These are phyloP conservation scores for Mortierella polycephala DNA, from an alignment of 371 early-diverging fungal genomes.

Conservation along the genomic window DNA sequence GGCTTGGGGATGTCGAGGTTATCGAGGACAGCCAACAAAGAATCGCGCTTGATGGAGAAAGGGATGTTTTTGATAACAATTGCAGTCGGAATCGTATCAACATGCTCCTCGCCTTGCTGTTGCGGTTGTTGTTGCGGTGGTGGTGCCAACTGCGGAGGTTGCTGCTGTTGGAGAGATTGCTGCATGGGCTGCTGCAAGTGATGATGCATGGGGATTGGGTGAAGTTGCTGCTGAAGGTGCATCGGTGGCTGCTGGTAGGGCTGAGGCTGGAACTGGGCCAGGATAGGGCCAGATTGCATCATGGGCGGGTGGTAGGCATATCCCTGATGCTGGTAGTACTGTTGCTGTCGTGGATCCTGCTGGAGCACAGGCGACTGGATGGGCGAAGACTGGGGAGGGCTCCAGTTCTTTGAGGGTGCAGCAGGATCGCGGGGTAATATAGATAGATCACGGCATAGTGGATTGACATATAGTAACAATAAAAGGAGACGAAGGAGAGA, in stretches of 20 bases:
- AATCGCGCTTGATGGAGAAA: slow-evolving; percentile 80
- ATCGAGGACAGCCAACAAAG: slow-evolving; percentile 70
- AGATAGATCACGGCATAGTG: not conserved
- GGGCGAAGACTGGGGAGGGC: slow-evolving; percentile 46
- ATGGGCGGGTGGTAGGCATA: slow-evolving; percentile 30
- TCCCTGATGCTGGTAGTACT: slow-evolving; percentile 42
- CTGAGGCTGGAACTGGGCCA: slow-evolving; percentile 41
- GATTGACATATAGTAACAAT: not conserved
- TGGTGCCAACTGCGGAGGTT: slow-evolving; percentile 4
- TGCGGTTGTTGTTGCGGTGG: slow-evolving; percentile 55
- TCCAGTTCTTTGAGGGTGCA: slow-evolving; percentile 37
- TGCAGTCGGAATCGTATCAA: slow-evolving; percentile 75
- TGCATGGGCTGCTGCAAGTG: not conserved
- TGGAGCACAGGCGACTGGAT: slow-evolving; percentile 50
- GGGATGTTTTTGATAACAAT: slow-evolving; percentile 88
- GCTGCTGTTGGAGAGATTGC: slow-evolving; percentile 25
- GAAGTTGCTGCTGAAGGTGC: too few relatives aligned
- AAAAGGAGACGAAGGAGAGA: not conserved
- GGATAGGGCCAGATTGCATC: slow-evolving; percentile 49
- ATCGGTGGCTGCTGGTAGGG: slow-evolving; percentile 25
- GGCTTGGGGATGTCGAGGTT: slow-evolving; percentile 76
- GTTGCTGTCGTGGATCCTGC: slow-evolving; percentile 50
- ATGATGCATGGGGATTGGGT: not conserved
- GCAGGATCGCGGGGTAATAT: not conserved
- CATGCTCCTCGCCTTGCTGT: slow-evolving; percentile 53